These are phyloP conservation scores for Tetracladium setigerum DNA, from an alignment of 495 filamentous ascomycete species.

Conservation along the genomic window DNA sequence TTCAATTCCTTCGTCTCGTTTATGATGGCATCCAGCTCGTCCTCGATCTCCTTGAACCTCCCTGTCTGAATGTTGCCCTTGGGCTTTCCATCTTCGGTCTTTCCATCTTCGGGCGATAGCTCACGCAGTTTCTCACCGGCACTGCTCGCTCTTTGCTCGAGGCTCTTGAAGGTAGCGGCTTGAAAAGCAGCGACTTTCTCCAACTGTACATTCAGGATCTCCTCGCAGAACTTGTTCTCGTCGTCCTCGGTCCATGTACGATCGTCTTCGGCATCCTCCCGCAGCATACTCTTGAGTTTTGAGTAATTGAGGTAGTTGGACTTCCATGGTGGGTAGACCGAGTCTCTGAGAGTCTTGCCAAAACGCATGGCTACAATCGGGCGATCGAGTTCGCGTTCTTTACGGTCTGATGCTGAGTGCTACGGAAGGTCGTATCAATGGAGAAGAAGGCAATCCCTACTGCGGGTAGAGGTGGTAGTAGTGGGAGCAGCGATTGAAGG, in stretches of 20 bases:
- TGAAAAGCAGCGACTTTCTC: slow-evolving; percentile 95
- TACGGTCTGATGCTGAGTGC: no score
- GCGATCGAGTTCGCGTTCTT: no score
- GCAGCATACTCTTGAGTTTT: slow-evolving; percentile 81
- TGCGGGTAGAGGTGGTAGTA: no score
- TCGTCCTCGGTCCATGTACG: slow-evolving; percentile 88
- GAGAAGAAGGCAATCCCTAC: no score
- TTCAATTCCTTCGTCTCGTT: slow-evolving; percentile 88
- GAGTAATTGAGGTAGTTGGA: slow-evolving; percentile 90
- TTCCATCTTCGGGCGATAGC: slow-evolving; percentile 28
- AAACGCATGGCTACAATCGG: slow-evolving; percentile 61
- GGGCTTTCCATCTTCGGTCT: slow-evolving; percentile 4
- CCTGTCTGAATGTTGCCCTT: slow-evolving; percentile 38
- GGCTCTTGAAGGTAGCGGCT: slow-evolving; percentile 58
- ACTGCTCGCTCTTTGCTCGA: slow-evolving; percentile 58
- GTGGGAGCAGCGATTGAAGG: no score
- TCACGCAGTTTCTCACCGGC: slow-evolving; percentile 55
- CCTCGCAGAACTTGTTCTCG: slow-evolving; percentile 87
- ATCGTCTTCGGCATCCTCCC: slow-evolving; percentile 60
- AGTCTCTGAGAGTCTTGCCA: slow-evolving; percentile 73
- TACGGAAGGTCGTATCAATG: no score
- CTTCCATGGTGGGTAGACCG: slow-evolving; percentile 83
- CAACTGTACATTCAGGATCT: slow-evolving; percentile 86
- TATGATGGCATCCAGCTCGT: slow-evolving; percentile 78
- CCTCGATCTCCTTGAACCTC: slow-evolving; percentile 59